Base-by-base conservation (phyloP, 441 rosid genomes). In the Cnidoscolus chayamansa region DNA sequence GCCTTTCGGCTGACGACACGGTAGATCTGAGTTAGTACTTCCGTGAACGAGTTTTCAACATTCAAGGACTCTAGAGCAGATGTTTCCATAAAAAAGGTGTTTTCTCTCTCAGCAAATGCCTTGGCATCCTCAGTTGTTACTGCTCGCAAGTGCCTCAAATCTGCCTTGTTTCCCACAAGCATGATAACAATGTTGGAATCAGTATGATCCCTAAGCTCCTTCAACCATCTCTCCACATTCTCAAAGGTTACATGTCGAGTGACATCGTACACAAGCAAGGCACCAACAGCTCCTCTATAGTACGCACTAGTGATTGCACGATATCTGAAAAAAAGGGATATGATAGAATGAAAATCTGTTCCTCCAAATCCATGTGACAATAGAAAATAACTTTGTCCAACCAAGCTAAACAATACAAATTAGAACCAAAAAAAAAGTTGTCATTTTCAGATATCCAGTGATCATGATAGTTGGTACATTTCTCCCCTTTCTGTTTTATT, bases 221-320 rank as follows among this genome's bases (percentile, higher is more conserved):
- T 84, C 9, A 92, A 77, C 96, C 97, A 92, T 68, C 94, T 90
- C 81, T 90, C 96, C 0, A 86, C 92, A 35, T 82, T 92, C 72
- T 88, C 92, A 17, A 90, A 92, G 10, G 97, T 92, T 12, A 94
- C 90, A 82, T 88, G 92, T 62, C 97, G 78, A 4, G 97, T 92
- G 60, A 90, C 97, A 45, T 92, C 97, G 35, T 91, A 92, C 45
- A 92, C 92, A 43, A 92, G 89, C 77, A 92, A 84, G 5, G 94
- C 96, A 16, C 97, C 97, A 10, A 92, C 97, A 15, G 94, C 97
- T 77, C 97, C 97, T 70, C 97, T 82, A 51, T 90, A 90, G 25
- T 92, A 92, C 35, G 97, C 97, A 19, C 97, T 92, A 4, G 97
- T 92, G 67, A 90, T 92, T 68, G 97, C 97, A 40, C 96, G 91